A percentile compares a stretch with the other conserved stretches of the same genome.
phyloP scores from a whole-genome alignment of 2,329 filamentous ascomycete species.

The Calonectria honghensis region DNA sequence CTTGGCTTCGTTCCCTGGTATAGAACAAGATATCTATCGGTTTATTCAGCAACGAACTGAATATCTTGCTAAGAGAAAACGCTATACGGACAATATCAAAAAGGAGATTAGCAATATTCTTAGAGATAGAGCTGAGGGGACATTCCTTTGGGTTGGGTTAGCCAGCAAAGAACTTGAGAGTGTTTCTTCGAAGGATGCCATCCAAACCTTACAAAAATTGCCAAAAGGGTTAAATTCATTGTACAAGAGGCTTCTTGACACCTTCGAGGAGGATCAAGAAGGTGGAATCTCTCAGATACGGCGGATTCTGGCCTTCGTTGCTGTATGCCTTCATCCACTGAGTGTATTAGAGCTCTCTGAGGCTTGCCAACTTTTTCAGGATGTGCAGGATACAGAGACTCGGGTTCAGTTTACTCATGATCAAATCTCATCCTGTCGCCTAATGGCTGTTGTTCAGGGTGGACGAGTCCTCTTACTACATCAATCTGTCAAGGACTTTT shows the following conservation, averaged over 20 bases:
- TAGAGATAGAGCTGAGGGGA: conserved; percentile 48
- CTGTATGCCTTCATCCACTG: conserved; percentile 32
- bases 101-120: conserved; percentile 45
- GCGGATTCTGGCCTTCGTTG: conserved; percentile 39
- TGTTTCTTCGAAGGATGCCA: conserved; percentile 47
- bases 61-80: conserved; percentile 41
- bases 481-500: conserved; percentile 46
- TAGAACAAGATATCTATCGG: conserved; percentile 43
- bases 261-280: conserved; percentile 14
- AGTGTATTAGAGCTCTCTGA: conserved; percentile 42
- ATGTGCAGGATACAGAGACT: conserved; percentile 38
- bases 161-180: conserved; percentile 48
- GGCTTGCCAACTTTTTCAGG: conserved; percentile 40
- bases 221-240: conserved; percentile 47
- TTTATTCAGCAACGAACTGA: conserved; percentile 48
- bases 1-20: conserved; percentile 47
- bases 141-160: conserved; percentile 52
- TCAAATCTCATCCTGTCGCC: conserved; percentile 40
- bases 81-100: conserved; percentile 44
- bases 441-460: conserved; percentile 42
- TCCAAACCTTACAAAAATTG: conserved; percentile 44
- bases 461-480: conserved; percentile 43
- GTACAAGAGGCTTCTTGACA: conserved; percentile 41
- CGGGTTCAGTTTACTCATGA: conserved; percentile 41
- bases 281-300: conserved; percentile 8